phyloP scores from a whole-genome alignment of 139 green algal genomes.

The Chloropicon primus region DNA sequence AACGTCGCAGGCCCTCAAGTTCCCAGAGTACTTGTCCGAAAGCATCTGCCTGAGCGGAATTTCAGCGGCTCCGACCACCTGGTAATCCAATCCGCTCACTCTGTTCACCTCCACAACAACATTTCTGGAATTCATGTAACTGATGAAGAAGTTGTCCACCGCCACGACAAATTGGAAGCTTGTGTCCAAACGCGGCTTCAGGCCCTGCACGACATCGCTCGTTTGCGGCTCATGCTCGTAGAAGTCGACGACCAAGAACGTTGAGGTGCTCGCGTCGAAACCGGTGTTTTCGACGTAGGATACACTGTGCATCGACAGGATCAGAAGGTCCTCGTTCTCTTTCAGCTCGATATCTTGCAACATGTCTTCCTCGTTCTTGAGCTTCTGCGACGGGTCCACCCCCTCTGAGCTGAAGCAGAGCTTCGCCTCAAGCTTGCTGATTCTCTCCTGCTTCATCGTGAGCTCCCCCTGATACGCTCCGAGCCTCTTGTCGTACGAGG shows the following conservation, averaged over 20 bases:
- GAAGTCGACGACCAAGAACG: not conserved
- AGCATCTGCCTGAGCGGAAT: not conserved
- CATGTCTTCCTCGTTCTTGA: not conserved
- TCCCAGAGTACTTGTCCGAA: not conserved
- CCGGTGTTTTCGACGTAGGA: not conserved
- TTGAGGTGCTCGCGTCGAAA: not conserved
- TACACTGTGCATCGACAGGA: not conserved
- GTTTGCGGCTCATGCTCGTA: not conserved
- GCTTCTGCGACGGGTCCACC: not conserved
- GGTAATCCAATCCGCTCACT: not conserved
- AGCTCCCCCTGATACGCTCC: not conserved
- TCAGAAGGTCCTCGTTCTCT: not conserved
- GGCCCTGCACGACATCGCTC: not conserved
- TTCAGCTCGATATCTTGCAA: not conserved
- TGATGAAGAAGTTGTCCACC: not conserved
- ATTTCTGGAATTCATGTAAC: not conserved
- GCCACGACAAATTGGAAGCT: not conserved
- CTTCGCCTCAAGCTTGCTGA: not conserved
- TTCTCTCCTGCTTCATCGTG: not conserved
- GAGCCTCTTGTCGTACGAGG: not conserved
- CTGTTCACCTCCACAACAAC: not conserved
- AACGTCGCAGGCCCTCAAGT: not conserved
- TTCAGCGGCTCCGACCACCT: not conserved
- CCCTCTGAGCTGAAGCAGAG: not conserved
- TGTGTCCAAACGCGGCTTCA: not conserved